Evolutionary conservation across 805 yeast genomes (phyloP).

Genomic region (Isabelozyma gotoi): DNA sequence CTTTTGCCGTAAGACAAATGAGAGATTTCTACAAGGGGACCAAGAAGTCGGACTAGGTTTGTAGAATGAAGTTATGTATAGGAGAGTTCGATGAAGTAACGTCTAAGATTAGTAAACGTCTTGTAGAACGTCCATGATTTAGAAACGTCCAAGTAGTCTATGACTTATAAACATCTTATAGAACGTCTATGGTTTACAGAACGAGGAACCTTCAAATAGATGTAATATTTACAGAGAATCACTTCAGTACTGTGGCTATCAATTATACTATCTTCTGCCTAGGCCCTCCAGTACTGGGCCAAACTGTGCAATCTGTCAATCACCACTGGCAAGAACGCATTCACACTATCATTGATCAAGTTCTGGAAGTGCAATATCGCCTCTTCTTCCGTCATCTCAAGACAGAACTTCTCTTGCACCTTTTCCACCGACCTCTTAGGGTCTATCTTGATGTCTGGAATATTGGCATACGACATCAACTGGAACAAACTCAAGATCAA

Average conservation of each 20-base stretch:
- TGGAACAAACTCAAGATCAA: slow-evolving; percentile 88
- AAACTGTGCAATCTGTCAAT: slow-evolving; percentile 92
- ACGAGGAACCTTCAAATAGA: no score
- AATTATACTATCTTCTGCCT: no score
- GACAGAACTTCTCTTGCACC: slow-evolving; percentile 90
- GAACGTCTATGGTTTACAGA: no score
- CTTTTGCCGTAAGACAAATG: slow-evolving; percentile 15
- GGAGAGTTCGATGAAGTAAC: no score
- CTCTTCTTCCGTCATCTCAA: slow-evolving; percentile 93
- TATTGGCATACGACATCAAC: slow-evolving; percentile 88
- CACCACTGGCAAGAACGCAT: slow-evolving; percentile 90
- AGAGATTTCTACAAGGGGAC: slow-evolving; percentile 19
- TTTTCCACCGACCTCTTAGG: slow-evolving; percentile 84
- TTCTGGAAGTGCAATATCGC: slow-evolving; percentile 94
- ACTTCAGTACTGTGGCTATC: no score
- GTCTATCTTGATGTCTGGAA: slow-evolving; percentile 85
- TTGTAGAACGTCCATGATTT: no score
- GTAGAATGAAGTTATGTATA: no score
- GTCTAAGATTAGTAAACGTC: no score
- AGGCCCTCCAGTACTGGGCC: slow-evolving; percentile 98
- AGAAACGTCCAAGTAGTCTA: no score
- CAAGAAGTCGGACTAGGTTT: no score
- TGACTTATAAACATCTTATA: no score
- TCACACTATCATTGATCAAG: slow-evolving; percentile 90
- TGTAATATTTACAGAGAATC: no score